Base-by-base conservation (phyloP, 352 stramenopile genomes). In the Pythium volutum region DNA sequence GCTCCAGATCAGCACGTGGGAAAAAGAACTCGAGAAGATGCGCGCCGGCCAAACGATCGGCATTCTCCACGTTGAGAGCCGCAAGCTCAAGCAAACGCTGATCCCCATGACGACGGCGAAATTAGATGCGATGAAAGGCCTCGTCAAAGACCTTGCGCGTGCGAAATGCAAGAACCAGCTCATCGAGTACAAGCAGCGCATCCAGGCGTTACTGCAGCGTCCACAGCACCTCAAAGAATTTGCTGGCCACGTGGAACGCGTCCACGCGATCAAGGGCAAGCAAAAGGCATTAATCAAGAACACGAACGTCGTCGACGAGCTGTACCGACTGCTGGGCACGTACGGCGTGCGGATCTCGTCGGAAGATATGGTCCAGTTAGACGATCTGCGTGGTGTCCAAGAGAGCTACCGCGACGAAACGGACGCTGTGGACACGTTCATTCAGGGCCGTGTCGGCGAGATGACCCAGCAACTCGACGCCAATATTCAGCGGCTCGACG, bases 11-110 rank as follows among this genome's bases (percentile, higher is more conserved):
- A 86, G 77, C 25, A 88, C 75, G 26, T 98, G 94, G 93, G 81
- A 96, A 48, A 97, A 97, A 62, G 92, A 98, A 65, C 80, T 98
- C 16, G 89, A 98, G 56, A 97, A 97, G 51, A 97, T 98, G 89
- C 77, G 88, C 23, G 87, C 84, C 1, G 88, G 91, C 3, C 88
- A 97, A 54, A 93, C 88, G 3, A 96, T 96, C 47, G 95, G 95
- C 1, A 97, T 96, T 29, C 63, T 98, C 8, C 83, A 96, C 56
- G 91, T 98, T 6, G 95, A 98, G 62, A 96, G 82, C 45, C 76
- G 91, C 8, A 97, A 98, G 61, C 87, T 98, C 16, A 97, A 98
- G 67, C 79, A 96, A 49, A 93, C 81, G 42, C 66, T 98, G 39
- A 93, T 95, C n/a, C 93, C 91, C 0, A 96, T 97, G 75, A 96